Conservation (phyloP, 768 basidiomycete species). For the Lyophyllum semitale region DNA sequence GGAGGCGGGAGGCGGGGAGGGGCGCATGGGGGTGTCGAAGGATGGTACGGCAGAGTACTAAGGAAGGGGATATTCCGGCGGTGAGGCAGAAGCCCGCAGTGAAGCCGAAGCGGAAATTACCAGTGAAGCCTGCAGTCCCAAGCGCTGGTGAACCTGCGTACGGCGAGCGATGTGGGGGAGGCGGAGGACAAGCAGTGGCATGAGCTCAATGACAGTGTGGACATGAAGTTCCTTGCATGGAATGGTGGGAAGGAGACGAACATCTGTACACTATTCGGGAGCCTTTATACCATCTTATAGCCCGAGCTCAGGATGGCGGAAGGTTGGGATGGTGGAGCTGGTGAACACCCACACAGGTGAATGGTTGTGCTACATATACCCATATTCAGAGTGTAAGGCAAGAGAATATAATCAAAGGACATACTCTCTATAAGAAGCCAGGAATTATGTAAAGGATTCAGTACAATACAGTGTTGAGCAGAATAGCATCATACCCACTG, state of each 20-base stretch:
- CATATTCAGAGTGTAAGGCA: too few relatives aligned
- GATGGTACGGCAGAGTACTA: too few relatives aligned
- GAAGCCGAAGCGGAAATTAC: conserved; percentile 31
- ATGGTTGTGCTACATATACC: too few relatives aligned
- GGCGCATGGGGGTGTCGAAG: conserved; percentile 39
- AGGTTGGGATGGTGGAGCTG: conserved; percentile 87
- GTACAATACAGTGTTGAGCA: too few relatives aligned
- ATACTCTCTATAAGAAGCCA: too few relatives aligned
- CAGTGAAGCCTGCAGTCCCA: conserved; percentile 38
- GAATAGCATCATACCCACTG: too few relatives aligned
- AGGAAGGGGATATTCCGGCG: conserved; percentile 11
- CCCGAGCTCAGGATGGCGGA: conserved; percentile 76
- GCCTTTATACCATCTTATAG: conserved; percentile 85
- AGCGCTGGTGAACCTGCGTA: conserved; percentile 71
- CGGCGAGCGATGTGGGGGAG: conserved; percentile 61
- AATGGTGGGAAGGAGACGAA: conserved; percentile 90
- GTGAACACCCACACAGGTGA: conserved; percentile 83
- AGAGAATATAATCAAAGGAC: too few relatives aligned
- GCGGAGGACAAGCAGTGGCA: conserved; percentile 74
- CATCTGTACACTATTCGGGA: conserved; percentile 85
- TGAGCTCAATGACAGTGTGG: conserved; percentile 79
- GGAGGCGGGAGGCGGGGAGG: conserved; percentile 75
- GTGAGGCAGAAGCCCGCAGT: conserved; percentile 11
- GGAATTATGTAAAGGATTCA: too few relatives aligned
- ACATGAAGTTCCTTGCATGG: conserved; percentile 74